These are phyloP conservation scores for Phaeomoniella chlamydospora DNA, from an alignment of 2,329 filamentous ascomycete species.

Conservation along the genomic window DNA sequence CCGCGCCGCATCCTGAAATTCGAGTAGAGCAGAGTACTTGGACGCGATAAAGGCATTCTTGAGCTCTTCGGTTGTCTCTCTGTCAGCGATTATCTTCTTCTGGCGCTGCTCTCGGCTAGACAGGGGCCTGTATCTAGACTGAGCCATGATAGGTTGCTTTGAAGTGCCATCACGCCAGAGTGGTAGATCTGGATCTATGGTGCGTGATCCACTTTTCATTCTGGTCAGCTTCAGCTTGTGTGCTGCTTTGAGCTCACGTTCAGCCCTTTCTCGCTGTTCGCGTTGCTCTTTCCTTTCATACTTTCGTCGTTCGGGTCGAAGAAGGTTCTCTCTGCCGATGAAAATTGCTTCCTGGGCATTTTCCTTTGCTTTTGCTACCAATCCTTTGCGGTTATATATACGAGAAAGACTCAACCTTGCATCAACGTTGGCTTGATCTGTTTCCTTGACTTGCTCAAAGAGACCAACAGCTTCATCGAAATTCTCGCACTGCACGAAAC, in stretches of 20 bases:
- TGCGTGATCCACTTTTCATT: not conserved
- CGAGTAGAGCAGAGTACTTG: conserved; percentile 29
- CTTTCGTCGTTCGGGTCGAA: conserved; percentile 9
- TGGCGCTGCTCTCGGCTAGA: conserved; percentile 9
- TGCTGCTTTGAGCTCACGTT: conserved; percentile 11
- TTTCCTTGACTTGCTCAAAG: conserved; percentile 59
- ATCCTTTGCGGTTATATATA: conserved; percentile 63
- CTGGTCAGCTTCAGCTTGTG: conserved; percentile 6
- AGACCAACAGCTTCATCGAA: conserved; percentile 59
- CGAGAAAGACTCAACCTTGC: conserved; percentile 68
- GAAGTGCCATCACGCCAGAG: not conserved
- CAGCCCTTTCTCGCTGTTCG: conserved; percentile 9
- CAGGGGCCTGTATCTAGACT: conserved; percentile 7
- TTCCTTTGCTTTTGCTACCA: conserved; percentile 62
- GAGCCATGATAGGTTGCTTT: not conserved
- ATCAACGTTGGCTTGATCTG: conserved; percentile 57
- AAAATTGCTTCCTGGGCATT: conserved; percentile 62
- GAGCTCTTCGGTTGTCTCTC: conserved; percentile 9
- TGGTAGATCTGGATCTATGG: not conserved
- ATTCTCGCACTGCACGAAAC: conserved; percentile 51
- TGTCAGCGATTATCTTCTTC: conserved; percentile 17
- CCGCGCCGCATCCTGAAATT: conserved; percentile 32
- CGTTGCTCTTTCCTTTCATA: conserved; percentile 12
- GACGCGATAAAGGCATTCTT: conserved; percentile 25
- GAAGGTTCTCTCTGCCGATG: conserved; percentile 29